A percentile compares a stretch with the other conserved stretches of the same genome.
phyloP scores from a whole-genome alignment of 495 filamentous ascomycete species.

The Podospora pseudoanserina region DNA sequence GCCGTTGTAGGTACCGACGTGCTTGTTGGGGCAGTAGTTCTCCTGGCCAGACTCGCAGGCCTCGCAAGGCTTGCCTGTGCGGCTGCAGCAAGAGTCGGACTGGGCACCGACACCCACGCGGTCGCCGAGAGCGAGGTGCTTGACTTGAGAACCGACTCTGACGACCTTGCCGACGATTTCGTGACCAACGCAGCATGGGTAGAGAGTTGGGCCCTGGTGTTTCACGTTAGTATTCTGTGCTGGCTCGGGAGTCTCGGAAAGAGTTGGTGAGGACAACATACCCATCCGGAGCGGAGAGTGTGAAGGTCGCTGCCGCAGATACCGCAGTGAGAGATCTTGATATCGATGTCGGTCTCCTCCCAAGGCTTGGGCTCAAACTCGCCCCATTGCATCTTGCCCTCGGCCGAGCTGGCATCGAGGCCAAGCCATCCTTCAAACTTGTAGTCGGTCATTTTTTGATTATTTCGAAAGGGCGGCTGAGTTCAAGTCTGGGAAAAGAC shows the following conservation, averaged over 20 bases:
- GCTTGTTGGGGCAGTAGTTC: slow-evolving; percentile 59
- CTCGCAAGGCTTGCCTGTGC: slow-evolving; percentile 56
- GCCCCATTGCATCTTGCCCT: slow-evolving; percentile 69
- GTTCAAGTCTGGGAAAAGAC: neutral
- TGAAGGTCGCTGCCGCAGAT: slow-evolving; percentile 80
- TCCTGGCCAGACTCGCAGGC: slow-evolving; percentile 62
- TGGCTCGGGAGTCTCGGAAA: neutral
- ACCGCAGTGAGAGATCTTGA: slow-evolving; percentile 76
- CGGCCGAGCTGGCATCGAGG: slow-evolving; percentile 51
- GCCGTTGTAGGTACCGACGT: slow-evolving; percentile 66
- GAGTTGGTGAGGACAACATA: slow-evolving; percentile 11
- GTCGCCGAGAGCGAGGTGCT: slow-evolving; percentile 65
- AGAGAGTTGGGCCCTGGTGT: slow-evolving; percentile 53
- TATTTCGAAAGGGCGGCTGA: neutral
- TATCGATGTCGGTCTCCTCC: slow-evolving; percentile 73
- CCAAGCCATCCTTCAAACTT: slow-evolving; percentile 83
- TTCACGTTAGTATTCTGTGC: neutral
- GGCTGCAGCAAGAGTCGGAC: slow-evolving; percentile 58
- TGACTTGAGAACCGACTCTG: slow-evolving; percentile 60
- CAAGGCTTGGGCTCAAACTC: slow-evolving; percentile 75
- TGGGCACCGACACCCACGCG: slow-evolving; percentile 86
- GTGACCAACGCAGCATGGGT: slow-evolving; percentile 75
- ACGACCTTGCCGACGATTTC: slow-evolving; percentile 79
- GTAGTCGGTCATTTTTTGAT: slow-evolving; percentile 30
- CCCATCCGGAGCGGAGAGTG: slow-evolving; percentile 71